A percentile compares a stretch with the other conserved stretches of the same genome.
Conservation (phyloP, 2,329 filamentous ascomycete species). For the Paraphaeosphaeria sporulosa region DNA sequence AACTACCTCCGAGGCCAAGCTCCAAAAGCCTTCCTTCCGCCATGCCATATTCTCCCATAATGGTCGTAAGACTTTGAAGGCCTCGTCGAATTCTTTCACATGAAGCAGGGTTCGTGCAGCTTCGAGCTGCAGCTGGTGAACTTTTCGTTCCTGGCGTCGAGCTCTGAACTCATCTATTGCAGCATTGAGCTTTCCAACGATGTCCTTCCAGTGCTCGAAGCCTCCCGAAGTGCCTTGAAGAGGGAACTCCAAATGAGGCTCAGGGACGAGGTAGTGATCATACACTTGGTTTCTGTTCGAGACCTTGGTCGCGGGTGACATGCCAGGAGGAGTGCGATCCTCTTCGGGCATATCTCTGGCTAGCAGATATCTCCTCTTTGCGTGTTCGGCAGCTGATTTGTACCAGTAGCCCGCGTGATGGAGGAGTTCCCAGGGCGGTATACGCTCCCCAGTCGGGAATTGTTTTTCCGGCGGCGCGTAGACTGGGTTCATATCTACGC, state of each 20-base stretch:
- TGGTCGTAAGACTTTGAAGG: constrained; percentile 59
- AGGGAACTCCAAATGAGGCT: constrained; percentile 64
- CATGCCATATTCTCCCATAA: constrained; percentile 66
- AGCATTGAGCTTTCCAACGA: constrained; percentile 57
- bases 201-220: constrained; percentile 61
- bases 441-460: constrained; percentile 56
- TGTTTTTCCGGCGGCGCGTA: constrained; percentile 62
- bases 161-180: constrained; percentile 60
- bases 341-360: constrained; percentile 66
- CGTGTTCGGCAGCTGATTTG: constrained; percentile 60
- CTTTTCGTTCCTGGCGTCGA: constrained; percentile 61
- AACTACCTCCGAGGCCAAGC: constrained; percentile 61
- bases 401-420: constrained; percentile 71
- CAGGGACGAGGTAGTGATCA: constrained; percentile 67
- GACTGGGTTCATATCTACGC: constrained; percentile 44
- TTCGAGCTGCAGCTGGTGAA: constrained; percentile 63
- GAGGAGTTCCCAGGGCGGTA: constrained; percentile 65
- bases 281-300: constrained; percentile 62
- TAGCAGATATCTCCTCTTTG: constrained; percentile 57
- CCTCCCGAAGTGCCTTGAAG: constrained; percentile 51
- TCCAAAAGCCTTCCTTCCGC: constrained; percentile 68
- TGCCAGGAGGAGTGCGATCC: constrained; percentile 62
- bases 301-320: constrained; percentile 63
- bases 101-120: constrained; percentile 63
- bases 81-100: constrained; percentile 59